A percentile compares a stretch with the other conserved stretches of the same genome.
These are phyloP conservation scores for Tulasnella sp. DNA, from an alignment of 768 basidiomycete species.

Conservation along the genomic window DNA sequence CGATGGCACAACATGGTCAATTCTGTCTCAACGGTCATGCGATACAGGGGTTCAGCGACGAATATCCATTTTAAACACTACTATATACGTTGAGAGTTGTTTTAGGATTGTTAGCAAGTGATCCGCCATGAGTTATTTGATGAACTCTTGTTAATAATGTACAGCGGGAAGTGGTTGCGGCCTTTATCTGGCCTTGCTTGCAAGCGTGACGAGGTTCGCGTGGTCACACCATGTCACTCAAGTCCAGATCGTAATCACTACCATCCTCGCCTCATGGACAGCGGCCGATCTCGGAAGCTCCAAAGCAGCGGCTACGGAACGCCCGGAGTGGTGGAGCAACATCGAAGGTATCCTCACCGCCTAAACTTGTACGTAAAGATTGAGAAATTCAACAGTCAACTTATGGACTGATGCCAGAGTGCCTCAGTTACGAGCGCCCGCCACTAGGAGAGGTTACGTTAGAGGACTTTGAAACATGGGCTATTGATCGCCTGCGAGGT, in stretches of 20 bases:
- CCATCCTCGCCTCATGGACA: neutral
- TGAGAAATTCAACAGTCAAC: neutral
- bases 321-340: neutral
- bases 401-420: no score
- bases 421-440: conserved; percentile 67
- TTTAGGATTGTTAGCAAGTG: no score
- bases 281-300: neutral
- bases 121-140: no score
- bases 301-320: neutral
- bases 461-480: conserved; percentile 90
- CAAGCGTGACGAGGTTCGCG: neutral
- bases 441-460: conserved; percentile 83
- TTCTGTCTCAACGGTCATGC: no score
- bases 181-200: no score
- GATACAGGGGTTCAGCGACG: no score
- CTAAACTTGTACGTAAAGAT: conserved; percentile 29
- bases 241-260: conserved; percentile 2
- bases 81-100: no score
- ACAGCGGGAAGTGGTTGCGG: no score
- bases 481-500: conserved; percentile 70
- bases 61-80: no score
- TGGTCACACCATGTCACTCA: neutral
- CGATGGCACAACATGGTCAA: no score
- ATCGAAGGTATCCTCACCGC: conserved; percentile 47
- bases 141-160: no score